phyloP scores from a whole-genome alignment of 495 filamentous ascomycete genomes.

The Pseudomonodictys pantanalensis region DNA sequence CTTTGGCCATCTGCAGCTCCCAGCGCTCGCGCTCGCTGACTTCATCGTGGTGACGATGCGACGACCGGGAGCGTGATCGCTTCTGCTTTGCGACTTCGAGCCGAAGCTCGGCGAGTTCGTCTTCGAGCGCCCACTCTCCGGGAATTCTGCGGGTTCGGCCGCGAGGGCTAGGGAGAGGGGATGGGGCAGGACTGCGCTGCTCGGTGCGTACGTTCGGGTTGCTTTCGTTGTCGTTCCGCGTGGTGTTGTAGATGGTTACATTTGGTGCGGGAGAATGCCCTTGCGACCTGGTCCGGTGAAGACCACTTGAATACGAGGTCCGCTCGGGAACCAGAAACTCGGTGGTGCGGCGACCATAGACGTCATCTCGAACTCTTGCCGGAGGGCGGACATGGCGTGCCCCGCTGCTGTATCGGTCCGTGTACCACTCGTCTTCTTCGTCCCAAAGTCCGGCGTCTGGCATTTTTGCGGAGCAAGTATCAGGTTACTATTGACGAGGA shows the following conservation, averaged over 20 bases:
- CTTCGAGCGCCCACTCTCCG: slow-evolving; percentile 32
- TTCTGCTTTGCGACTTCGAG: slow-evolving; percentile 24
- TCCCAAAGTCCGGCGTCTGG: slow-evolving; percentile 19
- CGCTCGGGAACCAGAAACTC: slow-evolving; percentile 23
- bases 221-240: slow-evolving; percentile 28
- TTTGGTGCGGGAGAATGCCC: slow-evolving; percentile 38
- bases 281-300: slow-evolving; percentile 41
- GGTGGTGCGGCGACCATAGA: slow-evolving; percentile 1
- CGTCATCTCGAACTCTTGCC: slow-evolving; percentile 1
- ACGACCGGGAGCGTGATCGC: slow-evolving; percentile 26
- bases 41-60: slow-evolving; percentile 4
- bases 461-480: slow-evolving; percentile 12
- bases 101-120: slow-evolving; percentile 34
- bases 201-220: slow-evolving; percentile 28
- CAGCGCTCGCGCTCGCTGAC: slow-evolving; percentile 16
- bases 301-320: slow-evolving; percentile 13
- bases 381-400: slow-evolving; percentile 33
- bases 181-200: slow-evolving; percentile 18
- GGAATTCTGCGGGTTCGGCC: slow-evolving; percentile 25
- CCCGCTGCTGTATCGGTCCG: slow-evolving; percentile 14
- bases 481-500: background rate
- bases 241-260: slow-evolving; percentile 40
- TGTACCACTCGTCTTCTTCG: slow-evolving; percentile 33
- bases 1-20: slow-evolving; percentile 22
- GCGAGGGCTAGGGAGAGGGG: slow-evolving; percentile 18